Percentiles rank a stretch among this genome's conserved stretches.
phyloP scores from a whole-genome alignment of 768 basidiomycete species.

The Termitomyces sp. region DNA sequence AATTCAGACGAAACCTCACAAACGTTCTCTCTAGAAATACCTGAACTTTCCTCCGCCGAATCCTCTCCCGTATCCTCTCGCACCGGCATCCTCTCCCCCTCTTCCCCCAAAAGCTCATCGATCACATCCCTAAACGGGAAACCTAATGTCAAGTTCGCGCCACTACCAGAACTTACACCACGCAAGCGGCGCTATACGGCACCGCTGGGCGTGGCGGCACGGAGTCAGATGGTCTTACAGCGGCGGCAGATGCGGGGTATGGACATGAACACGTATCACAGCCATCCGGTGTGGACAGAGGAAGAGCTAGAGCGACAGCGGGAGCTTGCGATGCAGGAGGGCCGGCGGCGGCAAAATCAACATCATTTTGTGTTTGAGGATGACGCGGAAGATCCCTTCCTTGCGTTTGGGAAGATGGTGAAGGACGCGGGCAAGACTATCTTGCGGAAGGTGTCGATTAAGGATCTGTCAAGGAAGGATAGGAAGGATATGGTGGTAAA shows the following conservation, averaged over 20 bases:
- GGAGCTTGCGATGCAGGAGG: conserved; percentile 15
- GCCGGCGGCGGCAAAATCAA: conserved; percentile 11
- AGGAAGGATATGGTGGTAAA: conserved; percentile 8
- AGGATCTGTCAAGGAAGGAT: conserved; percentile 20
- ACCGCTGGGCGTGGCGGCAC: conserved; percentile 53
- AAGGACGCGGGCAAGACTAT: conserved; percentile 45
- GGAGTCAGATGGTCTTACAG: conserved; percentile 33
- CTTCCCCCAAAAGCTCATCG: conserved; percentile 28
- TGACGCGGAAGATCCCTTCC: conserved; percentile 39
- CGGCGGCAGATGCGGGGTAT: conserved; percentile 15
- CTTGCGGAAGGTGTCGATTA: conserved; percentile 45
- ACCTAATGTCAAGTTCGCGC: conserved; percentile 51
- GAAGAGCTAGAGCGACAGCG: conserved; percentile 33
- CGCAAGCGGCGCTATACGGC: conserved; percentile 40
- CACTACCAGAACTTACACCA: conserved; percentile 48
- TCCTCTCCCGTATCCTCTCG: conserved; percentile 11
- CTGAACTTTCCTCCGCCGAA: conserved; percentile 6
- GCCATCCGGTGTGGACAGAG: conserved; percentile 29
- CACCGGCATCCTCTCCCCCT: conserved; percentile 44
- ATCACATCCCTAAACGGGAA: conserved; percentile 26
- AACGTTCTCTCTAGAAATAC: conserved; percentile 8
- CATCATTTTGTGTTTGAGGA: conserved; percentile 14
- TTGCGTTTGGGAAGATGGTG: conserved; percentile 44
- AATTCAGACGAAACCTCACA: conserved; percentile 6
- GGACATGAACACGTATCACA: not conserved